Conservation (phyloP, 1,284 basidiomycete genomes). For the Cutaneotrichosporon sp. region DNA sequence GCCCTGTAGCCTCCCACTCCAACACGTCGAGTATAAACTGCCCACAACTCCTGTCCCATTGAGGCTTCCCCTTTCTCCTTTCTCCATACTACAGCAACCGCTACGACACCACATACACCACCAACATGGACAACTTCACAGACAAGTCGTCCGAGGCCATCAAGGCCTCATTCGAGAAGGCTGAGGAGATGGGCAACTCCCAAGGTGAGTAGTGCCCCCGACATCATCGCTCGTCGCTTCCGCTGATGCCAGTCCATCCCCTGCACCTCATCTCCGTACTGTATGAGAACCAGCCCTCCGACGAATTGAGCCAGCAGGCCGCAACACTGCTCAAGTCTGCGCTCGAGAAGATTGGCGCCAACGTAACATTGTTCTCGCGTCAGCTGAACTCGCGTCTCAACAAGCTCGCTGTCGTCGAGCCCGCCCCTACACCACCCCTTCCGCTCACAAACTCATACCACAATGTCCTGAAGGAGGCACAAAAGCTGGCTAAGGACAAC, state of each 20-base stretch:
- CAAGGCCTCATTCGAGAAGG: constrained; percentile 53
- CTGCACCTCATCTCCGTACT: constrained; percentile 47
- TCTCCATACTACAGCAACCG: background rate
- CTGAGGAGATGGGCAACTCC: constrained; percentile 45
- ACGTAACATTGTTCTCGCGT: constrained; percentile 41
- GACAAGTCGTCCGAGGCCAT: constrained; percentile 52
- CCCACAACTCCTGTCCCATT: no score
- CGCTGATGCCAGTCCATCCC: constrained; percentile 41
- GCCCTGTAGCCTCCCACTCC: no score
- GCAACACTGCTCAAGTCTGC: constrained; percentile 42
- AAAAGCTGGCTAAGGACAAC: constrained; percentile 69
- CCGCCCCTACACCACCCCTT: constrained; percentile 70
- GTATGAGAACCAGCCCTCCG: constrained; percentile 37
- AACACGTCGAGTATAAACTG: no score
- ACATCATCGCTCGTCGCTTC: background rate
- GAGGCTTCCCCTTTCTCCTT: no score
- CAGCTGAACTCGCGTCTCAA: constrained; percentile 42
- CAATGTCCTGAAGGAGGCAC: constrained; percentile 74
- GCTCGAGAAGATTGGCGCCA: constrained; percentile 46
- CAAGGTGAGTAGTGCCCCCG: constrained; percentile 38
- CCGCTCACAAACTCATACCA: constrained; percentile 59
- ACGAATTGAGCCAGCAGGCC: constrained; percentile 24
- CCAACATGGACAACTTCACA: constrained; percentile 48
- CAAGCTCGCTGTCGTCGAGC: constrained; percentile 72
- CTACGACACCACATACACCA: constrained; percentile 1